A percentile compares a stretch with the other conserved stretches of the same genome.
Evolutionary conservation across 768 basidiomycete genomes (phyloP).

Genomic region (Serendipita sp.): DNA sequence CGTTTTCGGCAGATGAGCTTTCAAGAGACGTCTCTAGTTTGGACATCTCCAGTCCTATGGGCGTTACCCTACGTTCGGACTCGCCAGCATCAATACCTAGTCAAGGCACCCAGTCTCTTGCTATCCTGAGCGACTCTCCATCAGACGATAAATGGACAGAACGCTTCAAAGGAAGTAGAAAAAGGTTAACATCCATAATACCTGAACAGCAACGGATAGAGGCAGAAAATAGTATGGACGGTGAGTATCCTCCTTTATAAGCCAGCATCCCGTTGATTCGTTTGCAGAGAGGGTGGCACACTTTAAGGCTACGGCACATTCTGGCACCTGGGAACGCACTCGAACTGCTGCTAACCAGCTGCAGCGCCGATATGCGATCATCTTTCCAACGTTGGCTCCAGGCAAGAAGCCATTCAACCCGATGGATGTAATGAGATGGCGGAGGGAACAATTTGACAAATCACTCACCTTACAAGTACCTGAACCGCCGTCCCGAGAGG

Average conservation of each 20-base stretch:
- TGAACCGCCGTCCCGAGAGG: neutral
- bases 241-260: neutral
- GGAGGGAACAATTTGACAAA: neutral
- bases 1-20: too few species aligned
- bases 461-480: neutral
- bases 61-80: neutral
- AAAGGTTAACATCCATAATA: neutral
- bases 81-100: neutral
- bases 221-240: neutral
- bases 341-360: slow-evolving; percentile 1
- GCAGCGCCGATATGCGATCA: neutral
- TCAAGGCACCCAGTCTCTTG: neutral
- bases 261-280: neutral
- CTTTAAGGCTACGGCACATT: neutral
- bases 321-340: neutral
- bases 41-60: neutral
- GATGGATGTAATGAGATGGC: neutral
- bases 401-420: neutral
- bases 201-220: neutral
- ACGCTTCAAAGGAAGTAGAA: neutral
- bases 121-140: neutral
- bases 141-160: neutral
- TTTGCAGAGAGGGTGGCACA: neutral
- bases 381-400: neutral
- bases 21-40: neutral